Percentiles rank a stretch among this genome's conserved stretches.
These are phyloP conservation scores for Puccinia coronata DNA, from an alignment of 1,284 basidiomycete species.

Conservation along the genomic window DNA sequence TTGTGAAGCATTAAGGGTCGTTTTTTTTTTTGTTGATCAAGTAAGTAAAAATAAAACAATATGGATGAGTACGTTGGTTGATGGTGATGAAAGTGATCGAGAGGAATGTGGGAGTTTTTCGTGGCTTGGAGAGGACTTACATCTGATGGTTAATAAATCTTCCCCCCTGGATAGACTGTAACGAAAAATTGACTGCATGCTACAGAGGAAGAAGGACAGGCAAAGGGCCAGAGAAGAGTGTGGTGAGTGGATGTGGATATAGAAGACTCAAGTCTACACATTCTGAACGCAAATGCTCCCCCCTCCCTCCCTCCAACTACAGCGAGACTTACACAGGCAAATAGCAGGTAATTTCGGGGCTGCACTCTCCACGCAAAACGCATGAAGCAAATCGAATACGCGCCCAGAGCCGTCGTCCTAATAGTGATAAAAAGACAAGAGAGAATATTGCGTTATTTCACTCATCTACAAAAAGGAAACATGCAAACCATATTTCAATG, in stretches of 20 bases:
- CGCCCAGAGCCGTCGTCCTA: slow-evolving; percentile 73
- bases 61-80: no score
- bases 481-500: neutral
- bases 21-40: no score
- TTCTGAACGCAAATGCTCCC: no score
- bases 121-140: slow-evolving; percentile 23
- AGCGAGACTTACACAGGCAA: slow-evolving; percentile 67
- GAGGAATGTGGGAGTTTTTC: no score
- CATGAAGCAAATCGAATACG: slow-evolving; percentile 92
- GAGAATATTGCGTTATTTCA: no score
- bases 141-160: slow-evolving; percentile 37
- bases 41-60: no score
- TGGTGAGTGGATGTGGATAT: no score
- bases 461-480: neutral
- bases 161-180: slow-evolving; percentile 46
- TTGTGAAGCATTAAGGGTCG: no score
- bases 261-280: no score
- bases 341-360: slow-evolving; percentile 81
- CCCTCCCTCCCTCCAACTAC: no score
- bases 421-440: neutral
- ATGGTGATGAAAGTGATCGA: no score
- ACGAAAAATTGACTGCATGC: slow-evolving; percentile 47
- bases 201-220: neutral
- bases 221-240: neutral
- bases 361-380: slow-evolving; percentile 94